A percentile compares a stretch with the other conserved stretches of the same genome.
These are phyloP conservation scores for Haplosporangium gracile DNA, from an alignment of 192 early-diverging fungal genomes.

Conservation along the genomic window DNA sequence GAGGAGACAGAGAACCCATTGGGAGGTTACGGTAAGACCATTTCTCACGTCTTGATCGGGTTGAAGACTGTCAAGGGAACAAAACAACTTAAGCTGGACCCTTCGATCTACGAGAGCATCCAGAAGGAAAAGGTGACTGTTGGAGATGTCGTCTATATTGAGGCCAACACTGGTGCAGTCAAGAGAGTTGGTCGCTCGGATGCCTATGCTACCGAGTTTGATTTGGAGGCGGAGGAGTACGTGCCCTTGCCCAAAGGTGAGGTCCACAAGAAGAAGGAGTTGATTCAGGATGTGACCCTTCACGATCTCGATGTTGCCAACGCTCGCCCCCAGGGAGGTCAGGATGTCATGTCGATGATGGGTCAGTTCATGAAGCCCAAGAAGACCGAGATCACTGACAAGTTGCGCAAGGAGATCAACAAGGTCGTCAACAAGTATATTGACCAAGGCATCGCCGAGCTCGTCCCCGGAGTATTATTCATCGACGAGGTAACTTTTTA, in stretches of 20 bases:
- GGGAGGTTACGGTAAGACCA: constrained; percentile 97
- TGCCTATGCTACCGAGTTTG: constrained; percentile 98
- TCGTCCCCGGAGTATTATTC: constrained; percentile 98
- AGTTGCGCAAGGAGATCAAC: constrained; percentile 98
- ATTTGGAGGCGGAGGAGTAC: constrained; percentile 98
- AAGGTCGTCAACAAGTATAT: constrained; percentile 99
- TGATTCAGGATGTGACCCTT: constrained; percentile 97
- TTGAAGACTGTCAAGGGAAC: constrained; percentile 99
- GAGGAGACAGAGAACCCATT: constrained; percentile 99
- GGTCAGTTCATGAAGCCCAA: constrained; percentile 98
- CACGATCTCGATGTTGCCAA: constrained; percentile 99
- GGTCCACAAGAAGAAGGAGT: constrained; percentile 99
- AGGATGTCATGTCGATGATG: constrained; percentile 99
- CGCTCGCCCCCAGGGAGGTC: constrained; percentile 95
- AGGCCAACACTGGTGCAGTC: constrained; percentile 97
- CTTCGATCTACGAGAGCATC: constrained; percentile 96
- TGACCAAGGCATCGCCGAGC: constrained; percentile 96
- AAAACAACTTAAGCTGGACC: constrained; percentile 97
- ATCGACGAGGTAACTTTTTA: constrained; percentile 86
- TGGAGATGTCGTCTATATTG: constrained; percentile 99
- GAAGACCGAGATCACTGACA: constrained; percentile 99
- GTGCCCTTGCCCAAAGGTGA: constrained; percentile 99
- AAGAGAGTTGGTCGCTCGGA: constrained; percentile 98
- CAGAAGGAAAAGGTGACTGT: constrained; percentile 97
- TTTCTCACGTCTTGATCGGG: constrained; percentile 96